Percentiles rank a stretch among this genome's conserved stretches.
Conservation (phyloP, 768 basidiomycete species). For the Auriscalpium vulgare region DNA sequence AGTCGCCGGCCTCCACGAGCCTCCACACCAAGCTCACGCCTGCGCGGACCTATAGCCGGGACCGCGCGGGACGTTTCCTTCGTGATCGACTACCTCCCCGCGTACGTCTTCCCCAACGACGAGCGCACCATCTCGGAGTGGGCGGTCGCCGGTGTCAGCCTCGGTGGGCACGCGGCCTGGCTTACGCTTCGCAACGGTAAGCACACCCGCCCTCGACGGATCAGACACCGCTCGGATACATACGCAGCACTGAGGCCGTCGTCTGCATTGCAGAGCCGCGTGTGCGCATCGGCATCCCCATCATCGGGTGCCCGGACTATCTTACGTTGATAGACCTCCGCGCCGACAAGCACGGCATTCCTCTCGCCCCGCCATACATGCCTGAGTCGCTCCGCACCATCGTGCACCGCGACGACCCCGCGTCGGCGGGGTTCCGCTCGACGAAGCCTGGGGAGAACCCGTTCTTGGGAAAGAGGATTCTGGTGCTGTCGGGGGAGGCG, state of each 20-base stretch:
- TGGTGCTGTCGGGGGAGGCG: constrained; percentile 55
- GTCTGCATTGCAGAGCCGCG: constrained; percentile 28
- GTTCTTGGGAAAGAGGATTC: constrained; percentile 63
- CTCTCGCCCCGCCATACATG: constrained; percentile 44
- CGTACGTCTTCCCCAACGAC: constrained; percentile 62
- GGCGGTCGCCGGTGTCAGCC: constrained; percentile 67
- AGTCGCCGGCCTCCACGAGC: neutral
- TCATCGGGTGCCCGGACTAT: constrained; percentile 65
- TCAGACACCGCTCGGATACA: too few species aligned
- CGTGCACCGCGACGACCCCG: constrained; percentile 41
- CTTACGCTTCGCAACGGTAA: constrained; percentile 46
- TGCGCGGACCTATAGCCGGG: constrained; percentile 33
- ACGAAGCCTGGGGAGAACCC: constrained; percentile 35
- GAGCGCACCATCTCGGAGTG: constrained; percentile 58
- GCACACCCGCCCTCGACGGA: constrained; percentile 27
- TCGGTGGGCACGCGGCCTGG: constrained; percentile 86
- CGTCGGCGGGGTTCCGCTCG: constrained; percentile 32
- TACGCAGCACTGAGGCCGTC: neutral
- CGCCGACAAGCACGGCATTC: constrained; percentile 37
- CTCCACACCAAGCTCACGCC: neutral
- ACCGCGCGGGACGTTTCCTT: constrained; percentile 72
- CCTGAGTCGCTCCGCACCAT: constrained; percentile 44
- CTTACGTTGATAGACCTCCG: constrained; percentile 46
- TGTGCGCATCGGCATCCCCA: constrained; percentile 35
- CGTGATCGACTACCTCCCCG: constrained; percentile 71